Percentiles rank a stretch among this genome's conserved stretches.
Conservation (phyloP, 1,139 yeast species). For the Suhomyces maxii region DNA sequence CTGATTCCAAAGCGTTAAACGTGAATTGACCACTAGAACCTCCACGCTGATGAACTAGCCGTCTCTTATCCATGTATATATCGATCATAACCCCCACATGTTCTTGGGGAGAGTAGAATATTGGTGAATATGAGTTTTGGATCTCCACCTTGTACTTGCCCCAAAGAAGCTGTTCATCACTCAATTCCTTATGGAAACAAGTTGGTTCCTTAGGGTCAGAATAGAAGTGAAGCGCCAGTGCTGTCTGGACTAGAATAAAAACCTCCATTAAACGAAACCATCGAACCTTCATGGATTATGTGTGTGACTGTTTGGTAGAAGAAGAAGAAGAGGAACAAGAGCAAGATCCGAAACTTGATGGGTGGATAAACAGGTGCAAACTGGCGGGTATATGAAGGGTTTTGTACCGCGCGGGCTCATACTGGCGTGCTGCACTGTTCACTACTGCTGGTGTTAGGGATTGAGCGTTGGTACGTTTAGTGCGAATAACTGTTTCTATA, state of each 20-base stretch:
- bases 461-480: no score
- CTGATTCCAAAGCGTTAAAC: conserved; percentile 53
- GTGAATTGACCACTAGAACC: conserved; percentile 62
- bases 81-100: conserved; percentile 44
- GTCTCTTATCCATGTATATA: conserved; percentile 61
- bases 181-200: conserved; percentile 68
- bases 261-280: background rate
- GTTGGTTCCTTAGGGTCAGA: conserved; percentile 56
- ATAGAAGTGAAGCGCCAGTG: conserved; percentile 45
- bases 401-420: no score
- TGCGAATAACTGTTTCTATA: no score
- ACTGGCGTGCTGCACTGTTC: no score
- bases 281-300: background rate
- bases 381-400: no score
- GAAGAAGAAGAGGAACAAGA: background rate
- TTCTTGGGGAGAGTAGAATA: conserved; percentile 45
- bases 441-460: no score
- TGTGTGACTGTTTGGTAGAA: background rate
- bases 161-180: conserved; percentile 57
- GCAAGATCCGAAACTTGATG: no score
- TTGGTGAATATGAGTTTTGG: conserved; percentile 42
- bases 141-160: conserved; percentile 62
- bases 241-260: background rate
- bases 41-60: conserved; percentile 67
- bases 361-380: no score